Base-by-base conservation (phyloP, 129 eudicot species). In the Flaveria ramosissima region DNA sequence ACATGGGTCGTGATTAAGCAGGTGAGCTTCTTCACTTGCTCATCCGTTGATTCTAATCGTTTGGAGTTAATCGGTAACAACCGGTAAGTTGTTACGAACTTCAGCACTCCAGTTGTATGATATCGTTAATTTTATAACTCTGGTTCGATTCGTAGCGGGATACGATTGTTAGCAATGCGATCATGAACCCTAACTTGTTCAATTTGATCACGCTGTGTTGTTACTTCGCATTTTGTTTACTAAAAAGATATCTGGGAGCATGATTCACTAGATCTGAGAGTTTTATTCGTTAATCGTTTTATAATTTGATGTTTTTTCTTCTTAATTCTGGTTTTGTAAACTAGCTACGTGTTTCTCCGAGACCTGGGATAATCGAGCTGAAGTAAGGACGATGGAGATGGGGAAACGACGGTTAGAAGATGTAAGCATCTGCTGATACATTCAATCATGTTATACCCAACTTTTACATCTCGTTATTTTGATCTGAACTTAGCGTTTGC, bases 381-480 rank as follows among this genome's bases (percentile, higher is more conserved):
- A 42, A 61, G 52, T 75, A 41, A 70, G 13, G 57, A 43, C 68
- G 9, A 71, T 64, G 78, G 74, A 51, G 72, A 81, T 41, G 68
- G 78, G 62, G 16, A 74, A 41, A 21, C 71, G 63, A 48, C 64
- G 83, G 55, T 62, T 73, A 74, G 79, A 47, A 32, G 70, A 81
- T 78, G 81, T 85, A 41, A 78, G 88, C 52, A 72, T 72, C 75
- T 62, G 61, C 52, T 11, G n/a, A 68, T 66, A 41, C 36, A 24
- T 71, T 68, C 16, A 16, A 57, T 30, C 45, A 8, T 27, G 27
- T 9, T 14, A 61, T 78, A 50, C 20, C 17, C 55, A 60, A 60
- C 59, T 46, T 27, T 60, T 71, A 47, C 64, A 45, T 73, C 74
- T 72, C 46, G 19, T 52, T 65, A 57, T 42, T 56, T 16, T 78